Percentiles rank a stretch among this genome's conserved stretches.
These are phyloP conservation scores for Galerina marginata DNA, from an alignment of 768 basidiomycete genomes.

Conservation along the genomic window DNA sequence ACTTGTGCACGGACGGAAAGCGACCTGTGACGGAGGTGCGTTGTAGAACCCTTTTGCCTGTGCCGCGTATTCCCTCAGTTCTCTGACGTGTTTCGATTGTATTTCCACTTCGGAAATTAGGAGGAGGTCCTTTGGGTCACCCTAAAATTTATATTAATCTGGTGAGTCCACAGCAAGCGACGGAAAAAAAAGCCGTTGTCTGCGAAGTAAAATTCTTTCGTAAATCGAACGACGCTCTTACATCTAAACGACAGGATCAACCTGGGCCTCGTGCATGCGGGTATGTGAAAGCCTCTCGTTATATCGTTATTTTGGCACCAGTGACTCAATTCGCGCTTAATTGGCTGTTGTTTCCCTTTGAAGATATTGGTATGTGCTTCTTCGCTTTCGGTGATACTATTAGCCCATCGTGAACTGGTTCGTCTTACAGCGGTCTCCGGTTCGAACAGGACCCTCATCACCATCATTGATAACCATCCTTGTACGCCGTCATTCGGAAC, in stretches of 20 bases:
- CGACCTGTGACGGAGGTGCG: constrained; percentile 95
- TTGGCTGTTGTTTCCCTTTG: constrained; percentile 8
- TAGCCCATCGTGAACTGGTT: constrained; percentile 17
- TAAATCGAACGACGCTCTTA: constrained; percentile 13
- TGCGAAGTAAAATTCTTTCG: background rate
- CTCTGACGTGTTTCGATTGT: constrained; percentile 15
- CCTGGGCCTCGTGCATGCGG: constrained; percentile 88
- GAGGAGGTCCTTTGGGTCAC: constrained; percentile 93
- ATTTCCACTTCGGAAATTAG: constrained; percentile 45
- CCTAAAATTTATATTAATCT: constrained; percentile 97
- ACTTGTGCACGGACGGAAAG: constrained; percentile 81
- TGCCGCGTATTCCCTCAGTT: constrained; percentile 8
- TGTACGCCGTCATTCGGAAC: constrained; percentile 17
- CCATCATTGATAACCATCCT: constrained; percentile 55
- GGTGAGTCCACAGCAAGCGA: constrained; percentile 50
- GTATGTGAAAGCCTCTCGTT: constrained; percentile 53
- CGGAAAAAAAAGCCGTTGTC: background rate
- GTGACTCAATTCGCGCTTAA: constrained; percentile 17
- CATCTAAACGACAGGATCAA: constrained; percentile 66
- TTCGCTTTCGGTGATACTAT: constrained; percentile 4
- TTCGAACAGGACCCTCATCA: constrained; percentile 88
- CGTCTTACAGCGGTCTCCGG: constrained; percentile 72
- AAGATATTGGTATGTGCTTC: constrained; percentile 53
- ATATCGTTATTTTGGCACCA: constrained; percentile 5
- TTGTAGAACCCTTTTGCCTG: constrained; percentile 15